Evolutionary conservation across 2,329 filamentous ascomycete genomes (phyloP).

Genomic region (Pseudogymnoascus sp.): DNA sequence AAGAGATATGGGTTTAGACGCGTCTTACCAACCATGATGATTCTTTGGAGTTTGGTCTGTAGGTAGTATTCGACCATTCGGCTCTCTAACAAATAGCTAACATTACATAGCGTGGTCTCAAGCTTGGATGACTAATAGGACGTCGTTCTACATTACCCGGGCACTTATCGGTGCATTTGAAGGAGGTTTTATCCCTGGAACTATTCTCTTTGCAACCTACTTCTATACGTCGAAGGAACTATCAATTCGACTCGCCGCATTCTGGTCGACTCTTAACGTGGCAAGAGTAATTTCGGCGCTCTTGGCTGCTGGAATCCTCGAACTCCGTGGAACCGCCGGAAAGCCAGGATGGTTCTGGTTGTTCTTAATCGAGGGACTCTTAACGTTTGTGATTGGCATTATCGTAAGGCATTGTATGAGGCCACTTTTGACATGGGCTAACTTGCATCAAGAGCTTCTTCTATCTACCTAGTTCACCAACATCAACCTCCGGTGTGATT

Average conservation of each 20-base stretch:
- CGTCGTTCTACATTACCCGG: slow-evolving; percentile 43
- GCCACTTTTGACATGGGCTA: not conserved
- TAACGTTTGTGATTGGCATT: slow-evolving; percentile 42
- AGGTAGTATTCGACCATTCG: not conserved
- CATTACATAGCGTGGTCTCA: slow-evolving; percentile 38
- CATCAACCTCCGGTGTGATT: slow-evolving; percentile 53
- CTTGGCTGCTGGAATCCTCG: slow-evolving; percentile 39
- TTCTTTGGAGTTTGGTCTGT: slow-evolving; percentile 43
- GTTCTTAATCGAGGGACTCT: slow-evolving; percentile 36
- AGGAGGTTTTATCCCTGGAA: slow-evolving; percentile 51
- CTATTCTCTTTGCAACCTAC: slow-evolving; percentile 60
- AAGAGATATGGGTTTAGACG: slow-evolving; percentile 51
- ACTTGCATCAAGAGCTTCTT: slow-evolving; percentile 36
- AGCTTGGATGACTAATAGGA: slow-evolving; percentile 41
- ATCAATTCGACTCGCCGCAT: slow-evolving; percentile 57
- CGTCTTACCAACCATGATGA: slow-evolving; percentile 46
- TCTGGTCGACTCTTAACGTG: slow-evolving; percentile 51
- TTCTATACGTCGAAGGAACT: slow-evolving; percentile 65
- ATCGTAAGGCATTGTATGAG: slow-evolving; percentile 25
- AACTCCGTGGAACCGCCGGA: slow-evolving; percentile 42
- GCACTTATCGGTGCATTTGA: slow-evolving; percentile 47
- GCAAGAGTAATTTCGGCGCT: slow-evolving; percentile 40
- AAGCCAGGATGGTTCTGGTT: slow-evolving; percentile 50
- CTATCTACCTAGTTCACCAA: slow-evolving; percentile 57
- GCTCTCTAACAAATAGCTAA: slow-evolving; percentile 25